A percentile compares a stretch with the other conserved stretches of the same genome.
Conservation (phyloP, 2,329 filamentous ascomycete species). For the Monilinia polystroma region DNA sequence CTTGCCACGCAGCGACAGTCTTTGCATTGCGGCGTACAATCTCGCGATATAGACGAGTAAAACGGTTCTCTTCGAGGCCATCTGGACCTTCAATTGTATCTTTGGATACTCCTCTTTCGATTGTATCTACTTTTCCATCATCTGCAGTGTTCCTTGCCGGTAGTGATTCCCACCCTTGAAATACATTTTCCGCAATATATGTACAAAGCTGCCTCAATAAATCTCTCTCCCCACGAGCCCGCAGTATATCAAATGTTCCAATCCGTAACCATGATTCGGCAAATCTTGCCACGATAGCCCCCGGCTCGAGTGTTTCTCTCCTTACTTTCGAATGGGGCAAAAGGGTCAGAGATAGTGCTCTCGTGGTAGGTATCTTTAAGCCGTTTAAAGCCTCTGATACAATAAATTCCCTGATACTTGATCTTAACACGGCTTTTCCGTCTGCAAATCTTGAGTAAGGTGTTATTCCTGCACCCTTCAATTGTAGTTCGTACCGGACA, state of each 20-base stretch:
- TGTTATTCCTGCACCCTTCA: constrained; percentile 91
- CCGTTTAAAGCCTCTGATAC: constrained; percentile 88
- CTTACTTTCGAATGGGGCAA: constrained; percentile 70
- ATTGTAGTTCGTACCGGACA: constrained; percentile 82
- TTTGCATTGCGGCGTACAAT: constrained; percentile 81
- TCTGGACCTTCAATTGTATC: constrained; percentile 65
- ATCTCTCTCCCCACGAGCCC: constrained; percentile 74
- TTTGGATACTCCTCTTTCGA: constrained; percentile 50
- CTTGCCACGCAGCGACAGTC: constrained; percentile 92
- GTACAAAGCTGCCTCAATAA: constrained; percentile 73
- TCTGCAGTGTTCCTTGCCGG: constrained; percentile 58
- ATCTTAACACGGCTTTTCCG: constrained; percentile 87
- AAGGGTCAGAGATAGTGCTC: constrained; percentile 79
- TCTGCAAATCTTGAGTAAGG: constrained; percentile 97
- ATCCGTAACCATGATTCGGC: constrained; percentile 89
- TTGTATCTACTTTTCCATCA: constrained; percentile 47
- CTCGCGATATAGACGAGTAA: constrained; percentile 81
- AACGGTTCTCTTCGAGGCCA: constrained; percentile 77
- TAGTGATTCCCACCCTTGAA: constrained; percentile 82
- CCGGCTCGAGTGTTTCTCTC: constrained; percentile 80
- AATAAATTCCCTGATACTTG: constrained; percentile 90
- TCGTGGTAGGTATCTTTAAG: constrained; percentile 79
- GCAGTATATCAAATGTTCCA: constrained; percentile 93
- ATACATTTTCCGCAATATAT: constrained; percentile 85
- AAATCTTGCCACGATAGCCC: constrained; percentile 88